Evolutionary conservation across 768 basidiomycete genomes (phyloP), one percentile per base, ranked within the genome.

Genomic region (Butyriboletus loyo): DNA sequence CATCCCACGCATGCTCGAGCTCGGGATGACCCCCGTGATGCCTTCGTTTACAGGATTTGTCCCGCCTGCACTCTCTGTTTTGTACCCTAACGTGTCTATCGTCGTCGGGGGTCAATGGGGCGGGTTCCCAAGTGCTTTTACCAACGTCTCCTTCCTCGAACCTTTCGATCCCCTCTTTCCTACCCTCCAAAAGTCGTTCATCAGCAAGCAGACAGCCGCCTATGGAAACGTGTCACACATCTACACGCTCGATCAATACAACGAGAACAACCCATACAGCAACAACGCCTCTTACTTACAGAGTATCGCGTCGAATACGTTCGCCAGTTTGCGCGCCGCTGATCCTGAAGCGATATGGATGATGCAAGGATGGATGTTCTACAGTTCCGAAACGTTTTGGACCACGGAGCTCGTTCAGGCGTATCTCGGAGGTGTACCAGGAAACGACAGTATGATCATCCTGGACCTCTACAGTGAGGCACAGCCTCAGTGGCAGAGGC

Each of bases 171-270:
- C 69, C 14, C 66, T 75, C 31, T 76, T 72, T 46, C 17, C 56
- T 3, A 66, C 62, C 22, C 54, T 76, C 31, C 74, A 76, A 50
- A 64, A 62, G 38, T 66, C 67, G 8, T 75, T 76, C 59, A 73
- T 76, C 46, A 39, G 62, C 5, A 75, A 75, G 54, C 73, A 75
- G 56, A 49, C 55, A 14, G 66, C 63, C 10, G 69, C 69, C 0
- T 76, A 73, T 45, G 75, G 75, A 7, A 64, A 67, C 40, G 54
- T 73, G 27, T 67, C 74, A 17, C 74, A 75, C 44, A 64, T 75
- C 46, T 76, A 76, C 51, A 73, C 75, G n/a, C 69, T 76, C 32
- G 74, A 76, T 57, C 74, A 74, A 46, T 75, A 75, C 62, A 75
- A 75, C 62, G 74, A 76, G 59, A 75, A 72, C 51, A 56, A 70